Evolutionary conservation across 2,329 filamentous ascomycete species (phyloP), one percentile per base, ranked within the genome.

Genomic region (Atkinsonella hypoxylon): DNA sequence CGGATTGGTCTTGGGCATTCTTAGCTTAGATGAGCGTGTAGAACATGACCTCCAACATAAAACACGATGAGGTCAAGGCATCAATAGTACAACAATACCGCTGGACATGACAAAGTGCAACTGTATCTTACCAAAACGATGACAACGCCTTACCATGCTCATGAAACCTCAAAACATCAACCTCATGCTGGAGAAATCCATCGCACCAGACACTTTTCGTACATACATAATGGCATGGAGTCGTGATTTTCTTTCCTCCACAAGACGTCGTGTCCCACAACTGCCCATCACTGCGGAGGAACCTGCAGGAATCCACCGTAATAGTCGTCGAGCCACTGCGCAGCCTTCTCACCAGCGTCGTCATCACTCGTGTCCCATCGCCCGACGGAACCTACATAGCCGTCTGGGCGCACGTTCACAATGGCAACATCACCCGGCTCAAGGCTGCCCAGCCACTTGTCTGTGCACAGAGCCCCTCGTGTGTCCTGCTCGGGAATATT

Each of bases 381-480:
- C 43, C 74, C 69, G 22, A 86, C 65, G n/a, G 75, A 79, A 1
- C 84, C 85, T 4, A 88, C 78, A 62, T 88, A 89, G 11, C 85
- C 84, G 64, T 89, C 85, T 0, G 85, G 85, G 5, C 85, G 74
- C 1, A 89, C 81, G 57, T 84, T 82, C 40, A 83, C 70, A 40
- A 88, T 75, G 4, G 77, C 80, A 6, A 84, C 75, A 56, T 84
- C 76, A 10, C 73, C 70, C 1, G 71, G 69, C 0, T 67, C 69
- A 3, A 87, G 67, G 44, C 70, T 74, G 40, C 80, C 82, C 7
- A 86, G 69, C 83, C 83, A 89, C 63, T 85, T 87, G 58, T 81
- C 75, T 10, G 79, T 85, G 63, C 80, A 85, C 32, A 72, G 64
- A 38, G 67, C 60, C 39, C 72, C 71, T 22, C 72, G 70, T 2